Evolutionary conservation across 225 moss, liverwort and hornwort genomes (phyloP).

Genomic region (Physcomitrellopsis africana): DNA sequence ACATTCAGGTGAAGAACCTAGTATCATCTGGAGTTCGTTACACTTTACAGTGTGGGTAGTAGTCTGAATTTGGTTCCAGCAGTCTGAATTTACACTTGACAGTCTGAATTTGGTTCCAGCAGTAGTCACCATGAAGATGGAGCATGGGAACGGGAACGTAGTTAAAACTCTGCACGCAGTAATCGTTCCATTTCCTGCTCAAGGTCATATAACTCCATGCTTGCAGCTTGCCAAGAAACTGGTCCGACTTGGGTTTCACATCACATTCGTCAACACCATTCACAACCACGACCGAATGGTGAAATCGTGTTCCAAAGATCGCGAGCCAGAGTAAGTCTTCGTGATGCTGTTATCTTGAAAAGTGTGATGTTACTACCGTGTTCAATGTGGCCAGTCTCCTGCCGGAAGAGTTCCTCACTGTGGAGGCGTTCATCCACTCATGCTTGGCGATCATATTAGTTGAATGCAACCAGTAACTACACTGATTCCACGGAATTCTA

Average conservation of each 20-base stretch:
- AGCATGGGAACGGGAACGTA: background rate
- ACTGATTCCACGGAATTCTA: too few species aligned
- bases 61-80: too few species aligned
- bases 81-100: too few species aligned
- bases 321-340: background rate
- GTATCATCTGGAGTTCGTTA: too few species aligned
- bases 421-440: too few species aligned
- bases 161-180: slow-evolving; percentile 34
- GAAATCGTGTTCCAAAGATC: background rate
- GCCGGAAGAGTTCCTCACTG: too few species aligned
- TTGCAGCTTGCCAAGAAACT: slow-evolving; percentile 51
- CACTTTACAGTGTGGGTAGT: too few species aligned
- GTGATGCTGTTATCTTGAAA: background rate
- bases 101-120: too few species aligned
- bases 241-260: slow-evolving; percentile 3
- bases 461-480: too few species aligned
- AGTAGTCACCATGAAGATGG: slow-evolving; percentile 1
- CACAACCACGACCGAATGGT: slow-evolving; percentile 22
- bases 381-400: background rate
- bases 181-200: slow-evolving; percentile 35
- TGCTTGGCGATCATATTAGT: too few species aligned
- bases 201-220: slow-evolving; percentile 44
- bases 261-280: slow-evolving; percentile 28
- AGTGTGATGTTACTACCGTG: background rate
- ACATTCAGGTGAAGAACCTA: too few species aligned